Evolutionary conservation across 2,329 filamentous ascomycete genomes (phyloP), one percentile per base, ranked within the genome.

Genomic region (Diaporthe eres): DNA sequence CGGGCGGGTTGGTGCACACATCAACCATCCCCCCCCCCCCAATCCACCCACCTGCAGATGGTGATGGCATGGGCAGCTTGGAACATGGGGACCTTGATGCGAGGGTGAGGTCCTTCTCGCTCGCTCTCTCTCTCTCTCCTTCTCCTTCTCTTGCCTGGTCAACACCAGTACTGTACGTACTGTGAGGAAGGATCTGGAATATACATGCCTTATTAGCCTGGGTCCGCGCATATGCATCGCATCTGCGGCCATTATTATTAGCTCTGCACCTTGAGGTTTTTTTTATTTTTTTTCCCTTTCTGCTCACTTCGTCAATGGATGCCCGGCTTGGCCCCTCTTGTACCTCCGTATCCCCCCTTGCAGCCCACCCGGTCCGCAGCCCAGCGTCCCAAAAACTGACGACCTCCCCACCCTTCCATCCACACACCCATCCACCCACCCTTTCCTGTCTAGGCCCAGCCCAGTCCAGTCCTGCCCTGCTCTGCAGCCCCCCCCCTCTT

Each of bases 381-480:
- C 71, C 71, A 44, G 71, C 51, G 71, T 63, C 51, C 61, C 71
- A 73, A 70, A 55, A 70, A 53, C 58, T 73, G 47, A 55, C 61
- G 71, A 63, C 71, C 61, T 63, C 53, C 60, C 55, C 31, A 44
- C 71, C 71, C 71, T 65, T 47, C 61, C 58, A 34, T 71, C 68
- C 68, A 71, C 39, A 31, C 71, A 44, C 58, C 28, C 34, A 70
- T 37, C 67, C 67, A 71, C 51, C 67, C 67, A 71, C 53, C 51
- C 42, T 6, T 25, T 61, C 58, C 47, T 39, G 71, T 28, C 60
- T 13, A 63, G 39, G 58, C 51, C 63, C 68, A 58, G 68, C 19
- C 68, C 68, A 60, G 53, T n/a, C 68, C 68, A 34, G 51, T 55
- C 71, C 63, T 68, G 44, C 65, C 47, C 65, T 68, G 65, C 49